Evolutionary conservation across 225 moss, liverwort and hornwort genomes (phyloP).

Genomic region (Ulota crispa): DNA sequence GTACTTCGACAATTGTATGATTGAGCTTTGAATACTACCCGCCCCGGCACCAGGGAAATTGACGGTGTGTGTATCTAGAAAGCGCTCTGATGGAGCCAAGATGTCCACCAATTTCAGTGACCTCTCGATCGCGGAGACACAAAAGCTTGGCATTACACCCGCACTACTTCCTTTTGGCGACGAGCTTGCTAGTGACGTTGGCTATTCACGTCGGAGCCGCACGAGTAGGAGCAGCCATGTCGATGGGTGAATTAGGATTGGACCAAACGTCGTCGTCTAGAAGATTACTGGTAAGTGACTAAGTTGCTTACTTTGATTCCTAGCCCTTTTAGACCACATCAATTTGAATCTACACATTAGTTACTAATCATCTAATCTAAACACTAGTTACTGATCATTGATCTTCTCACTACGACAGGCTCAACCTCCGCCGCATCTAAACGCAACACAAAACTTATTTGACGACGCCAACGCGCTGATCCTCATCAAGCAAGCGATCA

Average conservation of each 20-base stretch:
- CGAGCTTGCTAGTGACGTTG: conserved; percentile 14
- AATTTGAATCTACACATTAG: no score
- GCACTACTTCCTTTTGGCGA: not conserved
- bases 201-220: conserved; percentile 1
- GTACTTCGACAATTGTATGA: no score
- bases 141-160: not conserved
- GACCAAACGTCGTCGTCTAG: not conserved
- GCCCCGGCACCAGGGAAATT: no score
- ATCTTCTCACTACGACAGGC: conserved; percentile 1
- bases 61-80: not conserved
- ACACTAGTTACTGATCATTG: not conserved
- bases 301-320: not conserved
- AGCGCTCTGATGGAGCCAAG: conserved; percentile 12
- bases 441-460: not conserved
- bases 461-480: conserved; percentile 38
- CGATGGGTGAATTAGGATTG: conserved; percentile 3
- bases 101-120: not conserved
- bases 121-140: not conserved
- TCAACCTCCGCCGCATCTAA: not conserved
- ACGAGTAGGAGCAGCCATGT: not conserved
- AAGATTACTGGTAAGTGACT: conserved; percentile 23
- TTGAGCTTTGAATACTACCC: not conserved
- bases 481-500: conserved; percentile 28
- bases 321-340: not conserved
- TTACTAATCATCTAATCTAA: no score